These are phyloP conservation scores for Sporothrix variecibatus DNA, from an alignment of 2,329 filamentous ascomycete species.

Conservation along the genomic window DNA sequence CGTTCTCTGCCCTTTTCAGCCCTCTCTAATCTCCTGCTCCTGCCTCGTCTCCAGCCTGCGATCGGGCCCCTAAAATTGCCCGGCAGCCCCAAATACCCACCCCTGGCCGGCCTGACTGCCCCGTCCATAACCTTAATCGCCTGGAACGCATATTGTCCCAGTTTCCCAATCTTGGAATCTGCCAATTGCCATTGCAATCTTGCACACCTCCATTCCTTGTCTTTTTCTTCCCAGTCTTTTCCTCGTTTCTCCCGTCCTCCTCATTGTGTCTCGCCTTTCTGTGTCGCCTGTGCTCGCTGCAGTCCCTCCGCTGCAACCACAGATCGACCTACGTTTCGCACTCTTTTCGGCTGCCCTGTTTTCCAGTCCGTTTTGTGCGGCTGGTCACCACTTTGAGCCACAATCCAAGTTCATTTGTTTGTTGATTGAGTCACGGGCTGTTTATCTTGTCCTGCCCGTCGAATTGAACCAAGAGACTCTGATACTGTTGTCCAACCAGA, in stretches of 20 bases:
- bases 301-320: neutral
- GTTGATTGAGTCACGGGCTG: conserved; percentile 8
- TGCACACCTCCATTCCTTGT: conserved; percentile 7
- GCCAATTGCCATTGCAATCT: neutral
- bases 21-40: neutral
- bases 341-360: neutral
- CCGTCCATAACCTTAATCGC: neutral
- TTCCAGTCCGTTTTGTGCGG: neutral
- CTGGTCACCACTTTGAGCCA: neutral
- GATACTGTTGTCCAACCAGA: neutral
- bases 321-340: neutral
- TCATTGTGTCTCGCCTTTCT: neutral
- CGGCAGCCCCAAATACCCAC: neutral
- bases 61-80: neutral
- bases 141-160: conserved; percentile 14
- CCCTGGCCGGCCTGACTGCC: neutral
- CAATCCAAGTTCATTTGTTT: neutral
- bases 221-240: neutral
- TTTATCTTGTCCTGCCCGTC: neutral
- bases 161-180: neutral
- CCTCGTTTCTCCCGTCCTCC: neutral
- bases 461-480: neutral
- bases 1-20: neutral
- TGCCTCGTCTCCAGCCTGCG: neutral
- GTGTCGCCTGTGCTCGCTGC: neutral